Conservation (phyloP, 306 rosid species). For the Cucumis cinereus region DNA sequence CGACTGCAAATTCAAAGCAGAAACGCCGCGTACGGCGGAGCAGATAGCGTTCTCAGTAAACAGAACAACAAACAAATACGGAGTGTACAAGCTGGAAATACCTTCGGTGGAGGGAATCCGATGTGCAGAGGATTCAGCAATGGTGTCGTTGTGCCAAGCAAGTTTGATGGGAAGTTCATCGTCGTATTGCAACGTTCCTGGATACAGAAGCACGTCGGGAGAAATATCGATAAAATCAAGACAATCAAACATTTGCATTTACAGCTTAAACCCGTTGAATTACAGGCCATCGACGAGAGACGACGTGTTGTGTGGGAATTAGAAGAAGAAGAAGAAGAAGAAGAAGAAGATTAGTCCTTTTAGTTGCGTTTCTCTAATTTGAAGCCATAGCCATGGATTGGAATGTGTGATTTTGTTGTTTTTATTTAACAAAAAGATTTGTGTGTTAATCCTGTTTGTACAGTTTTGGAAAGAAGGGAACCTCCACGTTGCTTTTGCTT, state of each 20-base stretch:
- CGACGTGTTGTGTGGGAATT: slow-evolving; percentile 39
- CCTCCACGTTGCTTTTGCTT: no score
- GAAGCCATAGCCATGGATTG: neutral
- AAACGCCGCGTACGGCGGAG: slow-evolving; percentile 49
- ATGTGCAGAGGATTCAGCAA: slow-evolving; percentile 78
- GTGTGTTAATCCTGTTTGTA: no score
- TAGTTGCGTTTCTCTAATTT: no score
- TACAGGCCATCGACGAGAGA: slow-evolving; percentile 72
- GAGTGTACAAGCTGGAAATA: slow-evolving; percentile 68
- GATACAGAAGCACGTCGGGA: slow-evolving; percentile 64
- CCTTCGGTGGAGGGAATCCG: slow-evolving; percentile 88
- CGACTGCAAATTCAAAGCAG: slow-evolving; percentile 66
- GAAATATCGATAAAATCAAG: slow-evolving; percentile 62
- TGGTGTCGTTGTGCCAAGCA: slow-evolving; percentile 66
- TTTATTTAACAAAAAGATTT: no score
- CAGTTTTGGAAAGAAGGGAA: no score
- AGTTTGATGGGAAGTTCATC: slow-evolving; percentile 52
- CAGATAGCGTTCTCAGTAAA: slow-evolving; percentile 74
- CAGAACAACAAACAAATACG: slow-evolving; percentile 70
- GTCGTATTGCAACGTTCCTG: slow-evolving; percentile 81
- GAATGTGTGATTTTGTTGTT: neutral
- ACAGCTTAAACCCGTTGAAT: slow-evolving; percentile 63
- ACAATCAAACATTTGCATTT: slow-evolving; percentile 66
- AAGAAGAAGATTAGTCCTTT: neutral
- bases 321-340: neutral